Percentiles rank a stretch among this genome's conserved stretches.
These are phyloP conservation scores for Trichoderma parareesei DNA, from an alignment of 495 filamentous ascomycete genomes.

Conservation along the genomic window DNA sequence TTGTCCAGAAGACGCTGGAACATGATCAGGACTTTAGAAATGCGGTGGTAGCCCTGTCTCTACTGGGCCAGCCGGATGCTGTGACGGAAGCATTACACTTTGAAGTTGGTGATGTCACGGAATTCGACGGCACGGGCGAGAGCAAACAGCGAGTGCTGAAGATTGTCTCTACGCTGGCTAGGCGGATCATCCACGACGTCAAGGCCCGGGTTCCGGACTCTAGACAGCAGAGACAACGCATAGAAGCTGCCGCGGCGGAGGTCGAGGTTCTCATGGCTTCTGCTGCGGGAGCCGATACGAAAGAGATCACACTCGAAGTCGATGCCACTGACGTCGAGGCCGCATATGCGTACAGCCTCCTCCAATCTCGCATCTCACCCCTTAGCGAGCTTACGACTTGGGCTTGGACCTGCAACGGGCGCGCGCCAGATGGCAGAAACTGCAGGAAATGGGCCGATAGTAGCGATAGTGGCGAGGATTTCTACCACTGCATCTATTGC, in stretches of 20 bases:
- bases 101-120: neutral
- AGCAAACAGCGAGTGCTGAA: neutral
- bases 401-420: neutral
- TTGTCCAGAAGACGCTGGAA: neutral
- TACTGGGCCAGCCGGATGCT: neutral
- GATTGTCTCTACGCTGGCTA: neutral
- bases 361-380: neutral
- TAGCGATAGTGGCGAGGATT: neutral
- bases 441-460: neutral
- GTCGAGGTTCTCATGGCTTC: conserved; percentile 8
- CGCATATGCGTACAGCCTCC: neutral
- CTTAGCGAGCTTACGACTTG: neutral
- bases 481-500: neutral
- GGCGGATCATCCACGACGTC: neutral
- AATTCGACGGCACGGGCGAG: neutral
- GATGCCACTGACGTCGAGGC: too few relatives aligned
- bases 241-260: conserved; percentile 8
- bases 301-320: neutral
- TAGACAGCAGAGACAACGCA: conserved; percentile 8
- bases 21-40: neutral
- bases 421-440: neutral
- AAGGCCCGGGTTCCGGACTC: neutral
- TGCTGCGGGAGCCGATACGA: neutral
- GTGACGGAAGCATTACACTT: neutral
- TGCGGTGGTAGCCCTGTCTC: neutral